Base-by-base conservation (phyloP, 768 basidiomycete species). In the Rhodotorula diobovata region DNA sequence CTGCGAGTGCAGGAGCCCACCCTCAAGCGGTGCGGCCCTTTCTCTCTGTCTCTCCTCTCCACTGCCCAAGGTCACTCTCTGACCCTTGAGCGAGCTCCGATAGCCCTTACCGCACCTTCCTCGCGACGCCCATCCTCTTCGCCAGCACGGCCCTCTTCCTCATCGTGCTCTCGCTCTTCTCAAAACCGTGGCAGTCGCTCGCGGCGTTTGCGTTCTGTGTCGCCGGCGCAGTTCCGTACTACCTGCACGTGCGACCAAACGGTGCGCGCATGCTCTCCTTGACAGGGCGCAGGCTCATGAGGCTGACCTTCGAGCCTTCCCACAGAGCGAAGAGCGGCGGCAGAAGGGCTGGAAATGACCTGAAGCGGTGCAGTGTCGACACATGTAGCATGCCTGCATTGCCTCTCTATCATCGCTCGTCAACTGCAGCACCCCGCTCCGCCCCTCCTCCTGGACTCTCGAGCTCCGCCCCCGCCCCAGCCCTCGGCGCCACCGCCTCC, bases 41-140 rank as follows among this genome's bases (percentile, higher is more conserved):
- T 59, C 37, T 41, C 41, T 57, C 41, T 25, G 45, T 18, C 30
- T 30, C 45, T 23, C n/a, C 4, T 2, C 37, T 20, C 18, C 0
- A 2, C 11, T 9, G 7, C 28, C 39, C 9, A 41, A 9, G 21
- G 4, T 28, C 56, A n/a, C 61, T 68, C 56, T n/a, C 71, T 28
- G 23, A 20, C 46, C 23, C 14, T 46, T n/a, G n/a, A n/a, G n/a
- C n/a, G n/a, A n/a, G 35, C 28, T 7, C 39, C 14, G 39, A 7
- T 39, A 90, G 93, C 67, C 95, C 95, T 4, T 98, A 98, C 79
- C 90, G 87, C 77, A 90, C 92, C 11, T 96, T 89, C 88, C 89
- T 96, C 45, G 85, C 86, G 48, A 97, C 95, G 0, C 95, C 95
- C 3, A 82, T 97, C 41, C 87, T 84, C 10, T 98, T 98, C 80